Percentiles rank a stretch among this genome's conserved stretches.
Conservation (phyloP, 768 basidiomycete species). For the Fibroporia radiculosa region DNA sequence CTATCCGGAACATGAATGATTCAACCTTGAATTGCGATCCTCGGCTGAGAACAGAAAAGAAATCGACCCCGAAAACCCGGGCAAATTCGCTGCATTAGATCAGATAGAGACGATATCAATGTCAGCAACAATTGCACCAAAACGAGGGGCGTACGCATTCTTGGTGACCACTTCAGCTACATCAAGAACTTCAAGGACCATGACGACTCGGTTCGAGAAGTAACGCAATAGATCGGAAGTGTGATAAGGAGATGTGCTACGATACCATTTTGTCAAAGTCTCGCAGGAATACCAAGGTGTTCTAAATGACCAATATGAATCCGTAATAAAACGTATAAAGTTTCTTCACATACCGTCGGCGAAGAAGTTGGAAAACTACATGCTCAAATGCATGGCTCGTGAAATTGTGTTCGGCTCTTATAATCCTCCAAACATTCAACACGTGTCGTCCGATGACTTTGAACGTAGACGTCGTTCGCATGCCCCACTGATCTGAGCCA, state of each 20-base stretch:
- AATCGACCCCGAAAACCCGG: conserved; percentile 95
- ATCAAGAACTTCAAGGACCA: conserved; percentile 76
- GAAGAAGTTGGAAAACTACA: conserved; percentile 74
- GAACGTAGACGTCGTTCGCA: conserved; percentile 72
- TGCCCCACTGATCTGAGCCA: conserved; percentile 61
- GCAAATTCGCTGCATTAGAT: conserved; percentile 75
- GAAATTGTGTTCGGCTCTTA: conserved; percentile 76
- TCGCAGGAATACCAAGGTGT: conserved; percentile 64
- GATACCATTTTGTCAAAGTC: conserved; percentile 64
- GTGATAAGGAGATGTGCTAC: conserved; percentile 50
- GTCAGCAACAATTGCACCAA: not conserved
- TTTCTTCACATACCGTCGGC: conserved; percentile 48
- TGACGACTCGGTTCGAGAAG: conserved; percentile 51
- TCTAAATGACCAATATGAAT: conserved; percentile 29
- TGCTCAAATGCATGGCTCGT: conserved; percentile 86
- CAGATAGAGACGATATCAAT: not conserved
- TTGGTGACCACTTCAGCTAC: conserved; percentile 78
- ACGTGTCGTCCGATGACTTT: conserved; percentile 84
- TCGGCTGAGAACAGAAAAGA: conserved; percentile 88
- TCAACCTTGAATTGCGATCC: conserved; percentile 99
- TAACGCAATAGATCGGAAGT: conserved; percentile 51
- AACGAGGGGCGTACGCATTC: conserved; percentile 62
- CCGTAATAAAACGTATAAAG: not conserved
- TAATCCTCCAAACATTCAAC: conserved; percentile 87
- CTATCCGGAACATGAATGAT: conserved; percentile 96